Evolutionary conservation across 2,329 filamentous ascomycete genomes (phyloP).

Genomic region (Diaporthe eres): DNA sequence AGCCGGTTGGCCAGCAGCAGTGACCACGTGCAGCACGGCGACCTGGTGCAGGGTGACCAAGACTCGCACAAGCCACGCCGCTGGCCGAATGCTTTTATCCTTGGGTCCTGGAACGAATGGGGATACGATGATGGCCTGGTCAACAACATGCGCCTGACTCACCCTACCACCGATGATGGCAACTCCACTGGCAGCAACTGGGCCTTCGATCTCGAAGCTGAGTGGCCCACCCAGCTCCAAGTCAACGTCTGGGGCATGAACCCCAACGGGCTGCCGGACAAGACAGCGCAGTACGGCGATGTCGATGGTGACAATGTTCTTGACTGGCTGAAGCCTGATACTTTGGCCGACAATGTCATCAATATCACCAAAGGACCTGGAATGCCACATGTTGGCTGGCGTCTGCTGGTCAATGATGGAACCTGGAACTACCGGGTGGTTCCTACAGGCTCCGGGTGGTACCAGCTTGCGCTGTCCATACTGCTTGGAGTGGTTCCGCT

Average conservation of each 20-base stretch:
- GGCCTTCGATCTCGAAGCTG: constrained; percentile 72
- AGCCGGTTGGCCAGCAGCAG: constrained; percentile 71
- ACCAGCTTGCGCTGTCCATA: constrained; percentile 67
- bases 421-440: constrained; percentile 65
- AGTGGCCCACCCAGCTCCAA: constrained; percentile 74
- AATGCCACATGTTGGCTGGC: constrained; percentile 67
- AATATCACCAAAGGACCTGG: constrained; percentile 70
- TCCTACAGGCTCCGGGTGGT: constrained; percentile 66
- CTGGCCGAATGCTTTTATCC: constrained; percentile 74
- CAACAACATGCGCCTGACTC: constrained; percentile 63
- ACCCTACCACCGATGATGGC: constrained; percentile 7
- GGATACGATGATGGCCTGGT: constrained; percentile 73
- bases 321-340: constrained; percentile 73
- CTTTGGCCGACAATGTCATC: constrained; percentile 65
- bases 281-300: constrained; percentile 72
- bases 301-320: constrained; percentile 71
- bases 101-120: constrained; percentile 74
- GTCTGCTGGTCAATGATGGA: constrained; percentile 67
- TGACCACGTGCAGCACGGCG: constrained; percentile 72
- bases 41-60: constrained; percentile 51
- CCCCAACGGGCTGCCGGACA: constrained; percentile 72
- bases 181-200: constrained; percentile 62
- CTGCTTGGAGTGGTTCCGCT: constrained; percentile 68
- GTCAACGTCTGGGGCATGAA: constrained; percentile 79
- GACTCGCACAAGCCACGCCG: constrained; percentile 56